A percentile compares a stretch with the other conserved stretches of the same genome.
phyloP scores from a whole-genome alignment of 2,329 filamentous ascomycete genomes.

The Aspergillus sp. region DNA sequence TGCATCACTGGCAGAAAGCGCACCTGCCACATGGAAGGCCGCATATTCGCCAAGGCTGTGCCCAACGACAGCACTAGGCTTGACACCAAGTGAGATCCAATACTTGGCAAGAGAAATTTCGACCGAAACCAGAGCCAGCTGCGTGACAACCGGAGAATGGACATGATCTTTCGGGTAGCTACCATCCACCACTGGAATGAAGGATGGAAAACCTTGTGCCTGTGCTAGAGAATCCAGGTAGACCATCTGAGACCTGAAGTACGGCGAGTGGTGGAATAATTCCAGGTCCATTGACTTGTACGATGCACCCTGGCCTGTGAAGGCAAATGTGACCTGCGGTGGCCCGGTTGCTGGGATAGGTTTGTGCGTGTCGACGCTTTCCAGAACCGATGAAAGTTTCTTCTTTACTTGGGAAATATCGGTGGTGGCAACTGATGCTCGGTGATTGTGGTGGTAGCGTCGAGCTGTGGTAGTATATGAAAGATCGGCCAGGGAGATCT shows the following conservation, averaged over 20 bases:
- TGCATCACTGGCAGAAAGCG: slow-evolving; percentile 35
- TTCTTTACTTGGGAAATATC: slow-evolving; percentile 2
- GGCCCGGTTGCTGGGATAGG: slow-evolving; percentile 32
- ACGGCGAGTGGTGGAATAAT: slow-evolving; percentile 28
- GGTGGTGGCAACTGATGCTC: slow-evolving; percentile 5
- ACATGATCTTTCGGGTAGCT: slow-evolving; percentile 40
- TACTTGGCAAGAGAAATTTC: slow-evolving; percentile 42
- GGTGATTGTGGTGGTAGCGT: slow-evolving; percentile 32
- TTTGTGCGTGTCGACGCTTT: slow-evolving; percentile 53
- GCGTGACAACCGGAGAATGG: slow-evolving; percentile 23
- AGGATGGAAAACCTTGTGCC: slow-evolving; percentile 24
- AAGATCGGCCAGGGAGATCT: slow-evolving; percentile 52
- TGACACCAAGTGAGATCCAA: slow-evolving; percentile 32
- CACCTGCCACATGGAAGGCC: slow-evolving; percentile 33
- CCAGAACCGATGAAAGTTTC: not conserved
- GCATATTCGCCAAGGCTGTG: slow-evolving; percentile 43
- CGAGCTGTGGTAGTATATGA: slow-evolving; percentile 66
- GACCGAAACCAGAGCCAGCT: slow-evolving; percentile 38
- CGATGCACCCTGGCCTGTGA: slow-evolving; percentile 37
- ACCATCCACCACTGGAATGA: slow-evolving; percentile 22
- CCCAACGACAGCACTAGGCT: slow-evolving; percentile 55
- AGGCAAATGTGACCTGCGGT: slow-evolving; percentile 35
- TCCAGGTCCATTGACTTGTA: slow-evolving; percentile 28
- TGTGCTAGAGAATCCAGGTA: slow-evolving; percentile 24
- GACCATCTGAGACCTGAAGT: slow-evolving; percentile 23